Conservation (phyloP, 768 basidiomycete genomes). For the Lactifluus echinatus region DNA sequence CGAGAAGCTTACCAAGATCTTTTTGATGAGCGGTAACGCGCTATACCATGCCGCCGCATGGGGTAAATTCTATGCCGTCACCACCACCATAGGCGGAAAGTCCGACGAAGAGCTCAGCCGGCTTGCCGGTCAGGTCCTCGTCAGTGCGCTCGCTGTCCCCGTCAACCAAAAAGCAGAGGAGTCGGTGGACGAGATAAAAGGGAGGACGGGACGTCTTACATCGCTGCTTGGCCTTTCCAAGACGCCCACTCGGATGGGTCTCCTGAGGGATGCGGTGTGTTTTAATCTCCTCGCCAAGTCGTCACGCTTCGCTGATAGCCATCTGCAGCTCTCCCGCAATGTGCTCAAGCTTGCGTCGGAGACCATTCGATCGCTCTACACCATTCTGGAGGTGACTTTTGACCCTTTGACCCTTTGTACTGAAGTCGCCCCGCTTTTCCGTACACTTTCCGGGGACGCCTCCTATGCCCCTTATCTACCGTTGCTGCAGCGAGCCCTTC, state of each 20-base stretch:
- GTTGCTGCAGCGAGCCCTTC: slow-evolving; percentile 84
- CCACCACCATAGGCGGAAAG: slow-evolving; percentile 64
- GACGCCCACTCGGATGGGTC: slow-evolving; percentile 78
- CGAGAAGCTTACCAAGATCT: slow-evolving; percentile 94
- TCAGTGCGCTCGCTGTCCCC: slow-evolving; percentile 89
- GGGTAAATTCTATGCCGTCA: slow-evolving; percentile 73
- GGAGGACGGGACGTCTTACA: slow-evolving; percentile 70
- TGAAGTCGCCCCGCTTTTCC: slow-evolving; percentile 70
- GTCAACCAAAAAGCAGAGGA: slow-evolving; percentile 53
- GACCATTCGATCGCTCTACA: slow-evolving; percentile 70
- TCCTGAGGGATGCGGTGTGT: slow-evolving; percentile 82
- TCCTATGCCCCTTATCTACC: slow-evolving; percentile 76
- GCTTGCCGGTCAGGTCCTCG: slow-evolving; percentile 84
- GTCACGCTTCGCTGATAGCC: background rate
- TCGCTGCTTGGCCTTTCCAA: slow-evolving; percentile 76
- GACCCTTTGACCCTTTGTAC: slow-evolving; percentile 83
- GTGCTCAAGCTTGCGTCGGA: slow-evolving; percentile 72
- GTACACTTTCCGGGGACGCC: slow-evolving; percentile 42
- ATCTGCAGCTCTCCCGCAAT: slow-evolving; percentile 62
- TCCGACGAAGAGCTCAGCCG: slow-evolving; percentile 69
- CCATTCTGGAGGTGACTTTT: slow-evolving; percentile 85
- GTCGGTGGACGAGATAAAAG: slow-evolving; percentile 43
- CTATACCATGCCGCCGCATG: slow-evolving; percentile 96
- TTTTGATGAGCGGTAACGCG: slow-evolving; percentile 89
- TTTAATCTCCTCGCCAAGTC: background rate